phyloP scores from a whole-genome alignment of 345 rosid genomes.

The Eucalyptus pauciflora region DNA sequence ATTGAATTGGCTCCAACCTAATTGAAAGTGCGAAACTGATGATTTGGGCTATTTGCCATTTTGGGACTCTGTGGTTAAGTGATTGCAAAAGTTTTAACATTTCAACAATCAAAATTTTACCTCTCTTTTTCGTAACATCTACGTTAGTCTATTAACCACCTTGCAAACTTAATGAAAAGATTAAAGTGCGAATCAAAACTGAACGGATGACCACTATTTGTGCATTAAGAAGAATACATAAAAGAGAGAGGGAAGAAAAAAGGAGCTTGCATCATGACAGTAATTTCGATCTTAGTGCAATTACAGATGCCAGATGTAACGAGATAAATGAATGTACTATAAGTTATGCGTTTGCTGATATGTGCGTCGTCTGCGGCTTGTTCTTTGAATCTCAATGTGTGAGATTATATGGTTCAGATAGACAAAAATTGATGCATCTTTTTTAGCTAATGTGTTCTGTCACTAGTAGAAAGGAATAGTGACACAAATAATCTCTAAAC shows the following conservation, averaged over 20 bases:
- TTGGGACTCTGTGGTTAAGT: background rate
- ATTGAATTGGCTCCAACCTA: background rate
- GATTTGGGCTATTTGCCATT: background rate
- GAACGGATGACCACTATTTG: background rate
- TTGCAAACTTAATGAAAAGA: background rate
- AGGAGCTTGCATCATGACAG: background rate
- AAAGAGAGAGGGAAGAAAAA: background rate
- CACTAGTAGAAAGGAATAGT: too few relatives aligned
- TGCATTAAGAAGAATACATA: background rate
- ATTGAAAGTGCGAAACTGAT: background rate
- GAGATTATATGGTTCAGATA: background rate
- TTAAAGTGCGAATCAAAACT: background rate
- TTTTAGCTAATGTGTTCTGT: too few relatives aligned
- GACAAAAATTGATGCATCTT: background rate
- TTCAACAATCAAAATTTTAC: background rate
- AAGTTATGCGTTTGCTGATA: background rate
- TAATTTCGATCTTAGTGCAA: background rate
- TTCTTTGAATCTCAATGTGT: background rate
- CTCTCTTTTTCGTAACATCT: background rate
- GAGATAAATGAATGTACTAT: background rate
- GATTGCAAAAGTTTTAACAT: background rate
- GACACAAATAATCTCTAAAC: too few relatives aligned
- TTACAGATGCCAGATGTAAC: background rate
- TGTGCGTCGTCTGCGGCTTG: background rate
- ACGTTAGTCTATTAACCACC: background rate